Percentiles rank a stretch among this genome's conserved stretches.
phyloP scores from a whole-genome alignment of 2,329 filamentous ascomycete species.

The Cercospora sp. region DNA sequence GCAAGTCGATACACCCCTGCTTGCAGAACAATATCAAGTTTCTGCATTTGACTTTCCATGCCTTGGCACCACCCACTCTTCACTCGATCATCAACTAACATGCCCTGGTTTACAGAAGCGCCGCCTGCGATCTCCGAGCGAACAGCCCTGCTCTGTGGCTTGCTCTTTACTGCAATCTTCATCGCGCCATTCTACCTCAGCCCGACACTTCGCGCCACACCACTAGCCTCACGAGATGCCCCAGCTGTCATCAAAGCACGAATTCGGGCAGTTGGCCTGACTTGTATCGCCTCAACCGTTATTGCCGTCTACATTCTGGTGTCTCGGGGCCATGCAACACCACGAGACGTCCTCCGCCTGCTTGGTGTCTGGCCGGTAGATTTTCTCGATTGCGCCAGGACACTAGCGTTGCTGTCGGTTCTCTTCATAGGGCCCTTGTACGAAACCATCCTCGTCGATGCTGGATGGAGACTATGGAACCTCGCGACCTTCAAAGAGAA shows the following conservation, averaged over 20 bases:
- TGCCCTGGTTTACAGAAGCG: slow-evolving; percentile 20
- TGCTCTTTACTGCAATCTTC: slow-evolving; percentile 84
- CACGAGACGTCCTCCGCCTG: slow-evolving; percentile 62
- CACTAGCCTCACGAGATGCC: slow-evolving; percentile 77
- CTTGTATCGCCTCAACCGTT: slow-evolving; percentile 68
- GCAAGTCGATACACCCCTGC: slow-evolving; percentile 9
- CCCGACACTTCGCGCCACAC: slow-evolving; percentile 73
- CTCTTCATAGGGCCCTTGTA: slow-evolving; percentile 85
- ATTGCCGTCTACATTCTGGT: slow-evolving; percentile 68
- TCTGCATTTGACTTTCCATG: slow-evolving; percentile 5
- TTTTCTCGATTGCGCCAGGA: slow-evolving; percentile 49
- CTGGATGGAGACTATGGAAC: slow-evolving; percentile 60
- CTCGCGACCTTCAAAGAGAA: slow-evolving; percentile 55
- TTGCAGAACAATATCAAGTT: slow-evolving; percentile 13
- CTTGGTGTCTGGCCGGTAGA: slow-evolving; percentile 82
- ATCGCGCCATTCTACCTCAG: slow-evolving; percentile 89
- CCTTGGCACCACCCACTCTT: background rate
- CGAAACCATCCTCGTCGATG: slow-evolving; percentile 73
- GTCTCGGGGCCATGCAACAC: slow-evolving; percentile 52
- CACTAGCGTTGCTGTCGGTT: slow-evolving; percentile 70
- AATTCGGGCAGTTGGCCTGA: slow-evolving; percentile 75
- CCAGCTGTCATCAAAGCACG: slow-evolving; percentile 86
- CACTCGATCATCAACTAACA: slow-evolving; percentile 5
- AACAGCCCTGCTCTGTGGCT: slow-evolving; percentile 38
- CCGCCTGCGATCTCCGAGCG: slow-evolving; percentile 30